Evolutionary conservation across 73 alveolate genomes (phyloP).

Genomic region (Urostyla sp.): DNA sequence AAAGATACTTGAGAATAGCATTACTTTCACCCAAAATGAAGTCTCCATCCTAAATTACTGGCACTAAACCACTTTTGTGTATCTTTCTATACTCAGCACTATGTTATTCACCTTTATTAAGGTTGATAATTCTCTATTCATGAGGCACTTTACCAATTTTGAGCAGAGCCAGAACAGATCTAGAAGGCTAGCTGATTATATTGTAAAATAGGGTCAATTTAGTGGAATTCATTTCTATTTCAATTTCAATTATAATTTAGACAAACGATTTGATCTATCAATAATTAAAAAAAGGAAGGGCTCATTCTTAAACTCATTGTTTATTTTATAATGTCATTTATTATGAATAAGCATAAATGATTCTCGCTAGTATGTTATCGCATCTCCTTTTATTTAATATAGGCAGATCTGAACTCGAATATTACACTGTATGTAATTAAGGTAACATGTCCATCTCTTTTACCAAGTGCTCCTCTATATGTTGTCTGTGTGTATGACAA

Average conservation of each 20-base stretch:
- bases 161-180: conserved; percentile 28
- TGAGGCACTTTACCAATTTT: conserved; percentile 29
- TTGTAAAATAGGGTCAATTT: conserved; percentile 27
- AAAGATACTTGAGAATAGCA: conserved; percentile 42
- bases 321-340: too few species aligned
- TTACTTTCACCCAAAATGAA: conserved; percentile 31
- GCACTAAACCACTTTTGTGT: conserved; percentile 30
- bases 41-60: conserved; percentile 60
- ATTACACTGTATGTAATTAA: neutral
- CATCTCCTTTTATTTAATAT: neutral
- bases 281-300: too few species aligned
- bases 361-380: conserved; percentile 35
- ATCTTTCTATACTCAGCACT: conserved; percentile 25
- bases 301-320: too few species aligned
- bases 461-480: conserved; percentile 35
- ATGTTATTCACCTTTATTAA: conserved; percentile 8
- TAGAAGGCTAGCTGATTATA: conserved; percentile 31
- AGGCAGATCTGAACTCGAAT: too few species aligned
- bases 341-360: conserved; percentile 12
- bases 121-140: neutral
- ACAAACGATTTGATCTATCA: too few species aligned
- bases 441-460: neutral
- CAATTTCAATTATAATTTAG: too few species aligned
- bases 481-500: neutral
- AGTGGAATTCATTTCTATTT: too few species aligned